These are phyloP conservation scores for Leonotis leonurus DNA, from an alignment of 257 asterid species.

Conservation along the genomic window DNA sequence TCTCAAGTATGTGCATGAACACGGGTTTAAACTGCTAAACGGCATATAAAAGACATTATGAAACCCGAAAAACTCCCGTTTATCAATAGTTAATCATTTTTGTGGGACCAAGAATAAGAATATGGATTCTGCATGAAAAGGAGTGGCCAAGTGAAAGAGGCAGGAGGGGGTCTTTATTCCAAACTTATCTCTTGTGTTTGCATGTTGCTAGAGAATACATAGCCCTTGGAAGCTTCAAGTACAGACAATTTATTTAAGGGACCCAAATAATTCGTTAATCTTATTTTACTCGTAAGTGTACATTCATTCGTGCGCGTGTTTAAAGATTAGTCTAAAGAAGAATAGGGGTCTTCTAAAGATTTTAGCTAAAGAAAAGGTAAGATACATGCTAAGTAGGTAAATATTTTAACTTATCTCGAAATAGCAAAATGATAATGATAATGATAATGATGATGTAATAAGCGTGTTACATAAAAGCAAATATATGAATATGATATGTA, in stretches of 20 bases:
- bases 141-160: slow-evolving; percentile 10
- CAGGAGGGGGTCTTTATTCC: slow-evolving; percentile 34
- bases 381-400: no score
- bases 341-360: no score
- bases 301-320: no score
- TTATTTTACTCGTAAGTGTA: neutral
- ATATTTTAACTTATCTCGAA: neutral
- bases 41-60: no score
- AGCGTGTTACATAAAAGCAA: slow-evolving; percentile 6
- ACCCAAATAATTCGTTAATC: neutral
- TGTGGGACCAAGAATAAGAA: neutral
- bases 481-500: neutral
- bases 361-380: no score
- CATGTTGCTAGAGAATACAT: slow-evolving; percentile 9
- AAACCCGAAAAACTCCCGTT: neutral
- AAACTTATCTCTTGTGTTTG: slow-evolving; percentile 27
- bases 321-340: no score
- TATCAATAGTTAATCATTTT: neutral
- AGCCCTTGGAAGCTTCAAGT: neutral
- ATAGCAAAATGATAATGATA: neutral
- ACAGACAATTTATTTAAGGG: neutral
- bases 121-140: slow-evolving; percentile 7
- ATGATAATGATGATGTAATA: slow-evolving; percentile 8
- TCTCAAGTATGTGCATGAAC: no score
- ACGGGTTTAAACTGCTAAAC: no score